Evolutionary conservation across 108 stramenopile species (phyloP), one percentile per base, ranked within the genome.

Genomic region (Skeletonema menzelii): DNA sequence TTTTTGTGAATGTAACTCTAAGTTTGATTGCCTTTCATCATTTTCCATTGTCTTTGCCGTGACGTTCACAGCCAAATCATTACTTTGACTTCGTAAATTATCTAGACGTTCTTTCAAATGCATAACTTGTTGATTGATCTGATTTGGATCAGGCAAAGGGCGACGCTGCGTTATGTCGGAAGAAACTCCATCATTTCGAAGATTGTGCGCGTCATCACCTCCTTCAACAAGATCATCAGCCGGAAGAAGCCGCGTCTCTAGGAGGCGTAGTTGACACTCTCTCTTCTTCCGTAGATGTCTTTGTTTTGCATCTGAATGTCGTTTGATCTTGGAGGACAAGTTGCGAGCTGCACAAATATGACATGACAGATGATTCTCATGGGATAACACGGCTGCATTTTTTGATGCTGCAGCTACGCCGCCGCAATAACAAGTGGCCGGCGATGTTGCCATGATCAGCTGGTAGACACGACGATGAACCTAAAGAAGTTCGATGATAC

Each of bases 11-110:
- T 65, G 17, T 6, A 56, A 5, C 17, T 47, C 26, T 11, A 70
- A 47, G 3, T 35, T 37, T 58, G 42, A 55, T 32, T 77, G 30
- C 7, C 76, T 32, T 59, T 70, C 76, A 13, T 77, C 69, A 30
- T 77, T 77, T 30, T 77, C 69, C 68, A 77, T 65, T 24, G 63
- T 77, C 55, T 65, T 65, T n/a, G 76, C 60, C 24, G 76, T 70
- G 26, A 77, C 57, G 5, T 53, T 34, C 19, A 77, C 44, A 12
- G 76, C 68, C 15, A 77, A 57, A 37, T 55, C 63, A 49, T 69
- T 59, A 10, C 61, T 69, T 8, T 31, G 46, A 30, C 62, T 46
- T 27, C 62, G 55, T 0, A 77, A 40, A 5, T 20, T 30, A 38
- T 70, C 64, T 20, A 77, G 55, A 28, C 26, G 47, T 30, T 46